Evolutionary conservation across 1,139 yeast genomes (phyloP).

Genomic region (Lipomyces yarrowii): DNA sequence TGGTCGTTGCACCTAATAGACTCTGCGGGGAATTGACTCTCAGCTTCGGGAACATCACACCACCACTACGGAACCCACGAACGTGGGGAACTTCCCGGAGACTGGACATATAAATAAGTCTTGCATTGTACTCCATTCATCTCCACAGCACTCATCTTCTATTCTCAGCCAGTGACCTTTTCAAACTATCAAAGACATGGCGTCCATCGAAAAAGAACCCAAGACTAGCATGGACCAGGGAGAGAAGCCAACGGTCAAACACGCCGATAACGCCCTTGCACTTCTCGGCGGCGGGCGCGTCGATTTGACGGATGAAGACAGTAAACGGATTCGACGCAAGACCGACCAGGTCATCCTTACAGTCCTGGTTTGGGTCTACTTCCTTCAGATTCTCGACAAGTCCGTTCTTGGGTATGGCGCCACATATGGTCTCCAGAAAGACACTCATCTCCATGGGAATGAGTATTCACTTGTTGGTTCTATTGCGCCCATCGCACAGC

Average conservation of each 20-base stretch:
- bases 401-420: neutral
- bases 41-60: too few species aligned
- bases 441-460: slow-evolving; percentile 5
- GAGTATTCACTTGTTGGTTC: neutral
- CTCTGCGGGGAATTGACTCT: too few species aligned
- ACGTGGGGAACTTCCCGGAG: too few species aligned
- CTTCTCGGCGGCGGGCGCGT: neutral
- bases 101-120: too few species aligned
- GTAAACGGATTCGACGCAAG: slow-evolving; percentile 4
- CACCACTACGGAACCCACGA: too few species aligned
- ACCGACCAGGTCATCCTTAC: slow-evolving; percentile 6
- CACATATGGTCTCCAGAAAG: slow-evolving; percentile 1
- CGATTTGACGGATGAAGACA: neutral
- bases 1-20: too few species aligned
- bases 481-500: slow-evolving; percentile 1
- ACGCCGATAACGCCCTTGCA: neutral
- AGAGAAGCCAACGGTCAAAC: neutral
- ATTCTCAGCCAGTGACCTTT: neutral
- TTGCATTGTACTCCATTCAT: too few species aligned
- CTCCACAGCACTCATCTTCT: too few species aligned
- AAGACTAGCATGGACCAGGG: neutral
- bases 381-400: slow-evolving; percentile 9
- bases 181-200: neutral
- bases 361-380: slow-evolving; percentile 2
- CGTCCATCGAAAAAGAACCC: neutral